Evolutionary conservation across 2,329 filamentous ascomycete genomes (phyloP).

Genomic region (Volutella citrinella): DNA sequence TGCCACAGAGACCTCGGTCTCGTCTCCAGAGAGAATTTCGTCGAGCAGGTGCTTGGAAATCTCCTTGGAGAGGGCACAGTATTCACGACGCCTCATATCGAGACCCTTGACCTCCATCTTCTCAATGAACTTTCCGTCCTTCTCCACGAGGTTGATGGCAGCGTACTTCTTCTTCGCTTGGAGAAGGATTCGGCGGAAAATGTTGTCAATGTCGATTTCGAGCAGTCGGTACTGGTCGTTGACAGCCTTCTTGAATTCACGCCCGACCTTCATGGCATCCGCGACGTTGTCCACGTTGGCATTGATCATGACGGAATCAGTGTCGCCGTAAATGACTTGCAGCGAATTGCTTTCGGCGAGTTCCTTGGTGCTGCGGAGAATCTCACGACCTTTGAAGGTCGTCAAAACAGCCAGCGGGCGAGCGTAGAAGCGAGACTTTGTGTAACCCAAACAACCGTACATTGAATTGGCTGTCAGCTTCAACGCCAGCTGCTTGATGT

Average conservation of each 20-base stretch:
- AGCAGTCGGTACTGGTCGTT: constrained; percentile 90
- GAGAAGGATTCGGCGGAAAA: constrained; percentile 88
- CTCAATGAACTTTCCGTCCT: constrained; percentile 85
- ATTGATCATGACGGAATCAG: constrained; percentile 99
- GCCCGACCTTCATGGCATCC: constrained; percentile 85
- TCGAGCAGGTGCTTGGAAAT: constrained; percentile 88
- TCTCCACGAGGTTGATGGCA: constrained; percentile 87
- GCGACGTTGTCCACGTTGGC: constrained; percentile 93
- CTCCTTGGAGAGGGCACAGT: constrained; percentile 92
- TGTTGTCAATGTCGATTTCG: constrained; percentile 97
- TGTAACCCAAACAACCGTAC: constrained; percentile 98
- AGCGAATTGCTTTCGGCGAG: constrained; percentile 87
- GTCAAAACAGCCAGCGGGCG: constrained; percentile 92
- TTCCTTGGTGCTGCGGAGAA: constrained; percentile 92
- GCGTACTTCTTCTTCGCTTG: constrained; percentile 99
- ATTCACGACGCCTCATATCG: constrained; percentile 96
- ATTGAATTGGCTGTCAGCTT: constrained; percentile 99
- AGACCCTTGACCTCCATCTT: constrained; percentile 98
- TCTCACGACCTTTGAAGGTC: constrained; percentile 96
- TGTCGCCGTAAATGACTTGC: constrained; percentile 97
- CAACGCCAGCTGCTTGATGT: constrained; percentile 94
- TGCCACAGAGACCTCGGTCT: constrained; percentile 80
- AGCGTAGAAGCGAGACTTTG: constrained; percentile 95
- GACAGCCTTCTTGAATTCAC: constrained; percentile 92
- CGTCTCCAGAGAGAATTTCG: constrained; percentile 90